Evolutionary conservation across 768 basidiomycete genomes (phyloP).

Genomic region (Calocera cornea): DNA sequence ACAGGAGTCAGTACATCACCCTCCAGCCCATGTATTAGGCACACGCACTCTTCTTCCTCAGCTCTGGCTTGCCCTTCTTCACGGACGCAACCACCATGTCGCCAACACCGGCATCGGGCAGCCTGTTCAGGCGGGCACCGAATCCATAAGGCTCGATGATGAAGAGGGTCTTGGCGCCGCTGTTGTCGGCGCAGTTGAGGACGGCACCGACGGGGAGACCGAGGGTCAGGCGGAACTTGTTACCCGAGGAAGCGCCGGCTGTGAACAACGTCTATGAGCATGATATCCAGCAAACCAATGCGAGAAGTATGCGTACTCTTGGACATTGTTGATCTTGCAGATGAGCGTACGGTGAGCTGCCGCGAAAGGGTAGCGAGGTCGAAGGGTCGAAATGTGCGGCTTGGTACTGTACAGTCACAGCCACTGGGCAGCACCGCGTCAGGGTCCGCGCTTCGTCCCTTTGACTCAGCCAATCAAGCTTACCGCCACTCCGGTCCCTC

Average conservation of each 20-base stretch:
- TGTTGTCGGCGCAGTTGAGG: slow-evolving; percentile 97
- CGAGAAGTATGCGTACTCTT: background rate
- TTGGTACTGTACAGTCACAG: slow-evolving; percentile 5
- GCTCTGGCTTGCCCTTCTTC: slow-evolving; percentile 99
- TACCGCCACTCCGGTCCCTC: background rate
- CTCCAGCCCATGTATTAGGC: background rate
- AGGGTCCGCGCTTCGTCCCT: background rate
- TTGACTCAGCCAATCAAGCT: background rate
- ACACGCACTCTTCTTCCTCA: slow-evolving; percentile 94
- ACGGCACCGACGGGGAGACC: slow-evolving; percentile 92
- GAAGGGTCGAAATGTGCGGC: slow-evolving; percentile 2
- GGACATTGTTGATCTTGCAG: background rate
- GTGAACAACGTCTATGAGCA: slow-evolving; percentile 5
- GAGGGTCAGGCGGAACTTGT: slow-evolving; percentile 90
- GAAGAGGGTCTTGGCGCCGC: slow-evolving; percentile 90
- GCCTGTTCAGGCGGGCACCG: slow-evolving; percentile 91
- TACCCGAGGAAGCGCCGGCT: slow-evolving; percentile 64
- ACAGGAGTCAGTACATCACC: background rate
- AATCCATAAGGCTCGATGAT: slow-evolving; percentile 92
- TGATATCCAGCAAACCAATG: background rate
- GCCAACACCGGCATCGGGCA: slow-evolving; percentile 89
- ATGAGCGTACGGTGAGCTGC: slow-evolving; percentile 1
- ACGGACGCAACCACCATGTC: slow-evolving; percentile 95
- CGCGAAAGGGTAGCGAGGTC: background rate
- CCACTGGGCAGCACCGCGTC: background rate